phyloP scores from a whole-genome alignment of 495 filamentous ascomycete species.

The Hypoxylon cercidicola region DNA sequence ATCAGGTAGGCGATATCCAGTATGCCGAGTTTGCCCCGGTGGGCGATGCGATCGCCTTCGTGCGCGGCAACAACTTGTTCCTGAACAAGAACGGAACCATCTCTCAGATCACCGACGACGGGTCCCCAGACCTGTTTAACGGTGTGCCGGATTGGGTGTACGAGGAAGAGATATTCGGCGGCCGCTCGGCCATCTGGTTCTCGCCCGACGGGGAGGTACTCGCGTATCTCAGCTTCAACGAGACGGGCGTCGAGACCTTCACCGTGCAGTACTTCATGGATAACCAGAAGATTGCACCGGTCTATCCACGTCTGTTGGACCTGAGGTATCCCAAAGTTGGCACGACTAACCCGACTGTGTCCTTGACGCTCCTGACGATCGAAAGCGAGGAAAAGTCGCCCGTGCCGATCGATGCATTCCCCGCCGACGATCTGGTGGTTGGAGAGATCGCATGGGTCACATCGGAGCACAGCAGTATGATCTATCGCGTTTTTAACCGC shows the following conservation, averaged over 20 bases:
- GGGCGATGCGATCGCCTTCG: constrained; percentile 64
- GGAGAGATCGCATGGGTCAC: constrained; percentile 69
- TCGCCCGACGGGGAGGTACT: constrained; percentile 66
- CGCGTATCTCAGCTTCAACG: constrained; percentile 67
- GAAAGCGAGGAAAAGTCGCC: constrained; percentile 43
- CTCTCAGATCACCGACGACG: constrained; percentile 64
- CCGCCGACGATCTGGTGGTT: constrained; percentile 62
- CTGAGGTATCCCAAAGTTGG: constrained; percentile 68
- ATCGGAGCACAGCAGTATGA: constrained; percentile 58
- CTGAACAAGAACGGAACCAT: constrained; percentile 59
- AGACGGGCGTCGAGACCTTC: constrained; percentile 67
- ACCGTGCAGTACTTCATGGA: constrained; percentile 68
- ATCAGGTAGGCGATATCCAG: constrained; percentile 65
- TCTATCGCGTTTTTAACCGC: constrained; percentile 66
- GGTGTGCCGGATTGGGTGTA: constrained; percentile 72
- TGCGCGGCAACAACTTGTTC: constrained; percentile 66
- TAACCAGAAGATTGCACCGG: constrained; percentile 54
- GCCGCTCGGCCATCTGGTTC: constrained; percentile 64
- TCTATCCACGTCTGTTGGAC: constrained; percentile 62
- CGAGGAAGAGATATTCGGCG: constrained; percentile 68
- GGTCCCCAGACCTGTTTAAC: constrained; percentile 65
- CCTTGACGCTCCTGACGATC: constrained; percentile 59
- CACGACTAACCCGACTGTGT: constrained; percentile 65
- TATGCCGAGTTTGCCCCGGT: constrained; percentile 62
- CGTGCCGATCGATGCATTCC: constrained; percentile 56